Conservation (phyloP, 1,284 basidiomycete genomes). For the Pseudozyma hubeiensis region DNA sequence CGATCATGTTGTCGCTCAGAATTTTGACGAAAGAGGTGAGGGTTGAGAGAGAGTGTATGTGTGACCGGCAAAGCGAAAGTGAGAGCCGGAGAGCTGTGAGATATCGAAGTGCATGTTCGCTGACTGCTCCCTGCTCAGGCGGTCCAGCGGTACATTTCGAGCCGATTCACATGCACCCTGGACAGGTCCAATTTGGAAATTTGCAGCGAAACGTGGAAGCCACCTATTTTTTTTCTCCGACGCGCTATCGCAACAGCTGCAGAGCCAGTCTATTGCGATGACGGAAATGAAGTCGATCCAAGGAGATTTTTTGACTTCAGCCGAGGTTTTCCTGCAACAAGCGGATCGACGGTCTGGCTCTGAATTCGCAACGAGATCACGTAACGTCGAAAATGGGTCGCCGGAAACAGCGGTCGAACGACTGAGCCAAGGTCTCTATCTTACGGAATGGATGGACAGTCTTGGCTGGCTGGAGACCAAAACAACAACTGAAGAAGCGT, state of each 20-base stretch:
- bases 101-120: conserved; percentile 10
- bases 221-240: conserved; percentile 25
- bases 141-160: no score
- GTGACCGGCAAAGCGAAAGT: conserved; percentile 15
- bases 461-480: no score
- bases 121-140: no score
- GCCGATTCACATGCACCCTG: conserved; percentile 34
- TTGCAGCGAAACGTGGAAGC: conserved; percentile 3
- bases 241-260: not conserved
- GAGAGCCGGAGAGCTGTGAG: conserved; percentile 12
- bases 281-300: conserved; percentile 6
- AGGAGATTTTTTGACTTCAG: conserved; percentile 15
- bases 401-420: no score
- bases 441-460: no score
- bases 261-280: conserved; percentile 12
- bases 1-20: no score
- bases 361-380: conserved; percentile 14
- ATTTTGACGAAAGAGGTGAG: no score
- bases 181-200: not conserved
- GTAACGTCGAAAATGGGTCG: conserved; percentile 10
- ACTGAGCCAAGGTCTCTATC: no score
- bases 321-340: conserved; percentile 14
- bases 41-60: not conserved
- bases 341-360: conserved; percentile 23
- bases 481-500: no score